Conservation (phyloP, 2,329 filamentous ascomycete species). For the Thelonectria blattea region DNA sequence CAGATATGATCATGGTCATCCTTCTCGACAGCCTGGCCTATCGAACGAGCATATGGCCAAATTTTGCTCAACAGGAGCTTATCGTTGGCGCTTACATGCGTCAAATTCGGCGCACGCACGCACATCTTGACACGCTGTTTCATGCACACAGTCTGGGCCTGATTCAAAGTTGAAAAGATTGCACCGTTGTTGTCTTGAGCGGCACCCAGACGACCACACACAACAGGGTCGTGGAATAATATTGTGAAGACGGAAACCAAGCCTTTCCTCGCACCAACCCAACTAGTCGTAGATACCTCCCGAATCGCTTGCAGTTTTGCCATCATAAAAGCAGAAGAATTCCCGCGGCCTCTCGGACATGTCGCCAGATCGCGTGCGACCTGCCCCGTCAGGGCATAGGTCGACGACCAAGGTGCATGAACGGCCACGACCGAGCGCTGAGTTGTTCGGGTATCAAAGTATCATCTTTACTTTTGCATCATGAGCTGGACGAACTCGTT, state of each 20-base stretch:
- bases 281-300: constrained; percentile 36
- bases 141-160: constrained; percentile 1
- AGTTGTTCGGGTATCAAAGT: constrained; percentile 37
- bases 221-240: constrained; percentile 29
- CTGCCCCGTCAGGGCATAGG: constrained; percentile 18
- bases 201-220: constrained; percentile 28
- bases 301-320: constrained; percentile 42
- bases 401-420: constrained; percentile 20
- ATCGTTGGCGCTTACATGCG: constrained; percentile 3
- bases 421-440: constrained; percentile 26
- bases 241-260: constrained; percentile 35
- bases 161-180: constrained; percentile 29
- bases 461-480: constrained; percentile 82
- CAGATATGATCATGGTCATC: constrained; percentile 3
- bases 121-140: constrained; percentile 12
- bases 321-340: constrained; percentile 38
- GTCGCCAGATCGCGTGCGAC: constrained; percentile 24
- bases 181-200: constrained; percentile 35
- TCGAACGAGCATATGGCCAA: not conserved
- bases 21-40: constrained; percentile 5
- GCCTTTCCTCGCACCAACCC: constrained; percentile 36
- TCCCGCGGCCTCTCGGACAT: constrained; percentile 27
- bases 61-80: not conserved
- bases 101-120: not conserved
- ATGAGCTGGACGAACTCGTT: constrained; percentile 94